Evolutionary conservation across 306 rosid species (phyloP).

Genomic region (Trifolium subterraneum): DNA sequence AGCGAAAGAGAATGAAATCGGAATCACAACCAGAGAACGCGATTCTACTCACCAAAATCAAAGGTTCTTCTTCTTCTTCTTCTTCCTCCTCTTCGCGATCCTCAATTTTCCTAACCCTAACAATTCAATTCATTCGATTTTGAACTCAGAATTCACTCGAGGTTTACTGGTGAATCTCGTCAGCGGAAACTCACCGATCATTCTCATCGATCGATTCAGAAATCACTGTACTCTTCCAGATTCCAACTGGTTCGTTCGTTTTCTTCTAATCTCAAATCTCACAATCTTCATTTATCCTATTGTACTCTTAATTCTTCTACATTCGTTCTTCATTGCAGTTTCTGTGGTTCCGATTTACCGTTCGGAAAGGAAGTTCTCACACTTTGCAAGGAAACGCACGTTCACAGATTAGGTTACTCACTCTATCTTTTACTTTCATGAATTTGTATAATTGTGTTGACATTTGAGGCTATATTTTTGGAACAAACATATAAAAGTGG

Average conservation of each 20-base stretch:
- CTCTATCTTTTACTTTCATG: not conserved
- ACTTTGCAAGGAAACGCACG: slow-evolving; percentile 56
- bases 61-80: slow-evolving; percentile 48
- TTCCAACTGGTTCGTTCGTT: slow-evolving; percentile 68
- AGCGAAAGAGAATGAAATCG: slow-evolving; percentile 59
- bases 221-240: slow-evolving; percentile 58
- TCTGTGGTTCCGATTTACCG: slow-evolving; percentile 59
- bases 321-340: slow-evolving; percentile 49
- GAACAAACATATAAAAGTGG: too few relatives aligned
- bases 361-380: slow-evolving; percentile 75
- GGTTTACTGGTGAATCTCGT: slow-evolving; percentile 57
- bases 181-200: slow-evolving; percentile 60
- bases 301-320: not conserved
- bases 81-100: not conserved
- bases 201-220: slow-evolving; percentile 69
- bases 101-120: not conserved
- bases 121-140: not conserved
- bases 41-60: slow-evolving; percentile 58
- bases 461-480: too few relatives aligned
- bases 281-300: not conserved
- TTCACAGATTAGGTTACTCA: slow-evolving; percentile 62
- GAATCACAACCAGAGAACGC: slow-evolving; percentile 39
- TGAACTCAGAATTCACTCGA: slow-evolving; percentile 62
- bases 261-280: slow-evolving; percentile 22
- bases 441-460: not conserved